Conservation (phyloP, 192 early-diverging fungal genomes). For the Rhizophagus prolifer region DNA sequence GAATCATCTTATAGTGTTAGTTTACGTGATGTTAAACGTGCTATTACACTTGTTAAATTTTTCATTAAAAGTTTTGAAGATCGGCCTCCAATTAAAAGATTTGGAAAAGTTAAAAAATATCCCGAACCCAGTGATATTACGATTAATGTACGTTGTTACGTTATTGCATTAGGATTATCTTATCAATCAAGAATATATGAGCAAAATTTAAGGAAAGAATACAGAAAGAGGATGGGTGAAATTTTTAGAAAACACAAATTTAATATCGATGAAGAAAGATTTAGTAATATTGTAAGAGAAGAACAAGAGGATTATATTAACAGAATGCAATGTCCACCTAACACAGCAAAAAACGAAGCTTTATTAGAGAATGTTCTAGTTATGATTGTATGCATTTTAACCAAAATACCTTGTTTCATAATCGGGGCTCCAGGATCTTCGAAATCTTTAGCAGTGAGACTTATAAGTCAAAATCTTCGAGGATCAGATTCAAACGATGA, state of each 20-base stretch:
- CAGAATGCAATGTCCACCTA: slow-evolving; percentile 17
- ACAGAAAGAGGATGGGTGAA: slow-evolving; percentile 10
- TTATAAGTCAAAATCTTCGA: slow-evolving; percentile 19
- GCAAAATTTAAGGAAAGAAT: background rate
- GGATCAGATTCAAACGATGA: slow-evolving; percentile 23
- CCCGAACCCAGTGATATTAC: background rate
- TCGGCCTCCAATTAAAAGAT: background rate
- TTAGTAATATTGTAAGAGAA: slow-evolving; percentile 12
- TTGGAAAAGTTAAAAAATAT: background rate
- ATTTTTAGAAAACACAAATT: slow-evolving; percentile 20
- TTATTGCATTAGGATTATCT: slow-evolving; percentile 19
- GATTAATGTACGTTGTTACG: background rate
- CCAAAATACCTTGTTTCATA: slow-evolving; percentile 25
- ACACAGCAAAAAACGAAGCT: slow-evolving; percentile 24
- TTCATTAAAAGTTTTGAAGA: slow-evolving; percentile 21
- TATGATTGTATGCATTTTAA: slow-evolving; percentile 32
- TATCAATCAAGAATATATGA: slow-evolving; percentile 28
- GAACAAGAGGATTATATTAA: slow-evolving; percentile 30
- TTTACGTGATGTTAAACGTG: slow-evolving; percentile 29
- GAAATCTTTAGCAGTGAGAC: slow-evolving; percentile 26
- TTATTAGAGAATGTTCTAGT: slow-evolving; percentile 25
- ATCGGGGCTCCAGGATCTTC: slow-evolving; percentile 32
- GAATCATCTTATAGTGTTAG: slow-evolving; percentile 29
- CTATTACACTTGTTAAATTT: slow-evolving; percentile 17
- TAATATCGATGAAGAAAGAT: background rate